Evolutionary conservation across 192 early-diverging fungal species (phyloP), one percentile per base, ranked within the genome.

Genomic region (Coemansia sp.): DNA sequence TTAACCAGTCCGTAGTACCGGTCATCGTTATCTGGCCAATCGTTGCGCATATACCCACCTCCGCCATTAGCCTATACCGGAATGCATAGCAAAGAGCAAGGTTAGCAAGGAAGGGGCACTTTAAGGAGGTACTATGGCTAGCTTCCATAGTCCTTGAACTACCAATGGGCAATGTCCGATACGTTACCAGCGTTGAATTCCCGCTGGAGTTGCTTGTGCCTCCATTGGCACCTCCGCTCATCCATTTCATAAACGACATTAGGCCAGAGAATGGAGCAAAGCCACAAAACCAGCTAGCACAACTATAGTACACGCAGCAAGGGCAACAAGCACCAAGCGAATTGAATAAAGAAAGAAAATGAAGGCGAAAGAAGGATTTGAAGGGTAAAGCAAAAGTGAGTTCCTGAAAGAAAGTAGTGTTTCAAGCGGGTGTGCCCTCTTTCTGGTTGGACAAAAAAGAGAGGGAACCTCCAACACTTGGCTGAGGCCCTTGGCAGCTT

Each of bases 1-100:
- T 97, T 97, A 71, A 95, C 91, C 18, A 97, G 80, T 13, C 95
- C 95, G 67, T 89, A 92, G 82, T 88, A 93, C 45, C 93, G 73
- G 46, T 95, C 94, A 26, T 84, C 77, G 66, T 88, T 86, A 34
- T 85, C 85, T n/a, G 73, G 84, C 62, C 84, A 81, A 45, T 71
- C 74, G 57, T 35, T 51, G 18, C 65, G 45, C 33, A 63, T n/a
- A 9, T 68, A 37, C 16, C 72, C 64, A 37, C 58, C 64, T 9
- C 45, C 45, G 40, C 67, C 69, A 28, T 51, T 65, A 21, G 62
- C 60, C 79, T 82, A 82, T 9, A 43, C 20, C 51, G 16, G 16
- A 28, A 33, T 55, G 16, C 26, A 55, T 31, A 33, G 24, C 24
- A 26, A 31, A 16, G 51, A 13, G 51, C 14, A 31, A 16, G 28